Percentiles rank a stretch among this genome's conserved stretches.
phyloP scores from a whole-genome alignment of 73 alveolate genomes.

The Symbiodinium pilosum region DNA sequence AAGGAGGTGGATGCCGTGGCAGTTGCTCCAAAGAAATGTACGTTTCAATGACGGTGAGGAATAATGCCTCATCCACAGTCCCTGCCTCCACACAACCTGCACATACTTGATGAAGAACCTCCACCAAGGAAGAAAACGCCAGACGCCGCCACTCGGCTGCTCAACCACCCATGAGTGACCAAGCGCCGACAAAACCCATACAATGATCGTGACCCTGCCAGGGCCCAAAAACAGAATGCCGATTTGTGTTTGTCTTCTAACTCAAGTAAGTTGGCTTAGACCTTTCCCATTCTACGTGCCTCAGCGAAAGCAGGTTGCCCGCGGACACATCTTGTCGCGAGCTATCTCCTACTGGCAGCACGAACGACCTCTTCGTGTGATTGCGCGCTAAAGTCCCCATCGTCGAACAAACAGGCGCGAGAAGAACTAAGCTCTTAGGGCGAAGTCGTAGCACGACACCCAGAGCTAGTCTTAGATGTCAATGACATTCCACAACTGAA shows the following conservation, averaged over 20 bases:
- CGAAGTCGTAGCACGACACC: background rate
- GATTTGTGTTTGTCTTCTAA: background rate
- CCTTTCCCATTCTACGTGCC: background rate
- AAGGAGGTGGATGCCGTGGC: background rate
- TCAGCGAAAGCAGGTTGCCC: background rate
- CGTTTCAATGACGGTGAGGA: background rate
- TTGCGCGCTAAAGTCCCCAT: background rate
- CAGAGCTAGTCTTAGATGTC: background rate
- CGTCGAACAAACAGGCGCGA: background rate
- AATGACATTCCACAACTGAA: too few relatives aligned
- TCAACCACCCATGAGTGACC: slow-evolving; percentile 4
- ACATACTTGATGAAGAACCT: slow-evolving; percentile 2
- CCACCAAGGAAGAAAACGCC: slow-evolving; percentile 13
- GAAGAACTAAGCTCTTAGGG: background rate
- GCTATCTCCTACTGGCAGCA: background rate
- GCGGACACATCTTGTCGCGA: background rate
- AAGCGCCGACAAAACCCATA: slow-evolving; percentile 17
- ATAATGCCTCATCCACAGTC: slow-evolving; percentile 51
- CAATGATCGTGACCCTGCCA: background rate
- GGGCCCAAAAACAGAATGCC: background rate
- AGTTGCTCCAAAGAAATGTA: slow-evolving; percentile 5
- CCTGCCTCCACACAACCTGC: background rate
- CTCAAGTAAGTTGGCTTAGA: background rate
- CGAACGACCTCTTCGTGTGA: background rate
- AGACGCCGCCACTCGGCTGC: background rate